These are phyloP conservation scores for Blastomyces parvus DNA, from an alignment of 2,329 filamentous ascomycete genomes.

Conservation along the genomic window DNA sequence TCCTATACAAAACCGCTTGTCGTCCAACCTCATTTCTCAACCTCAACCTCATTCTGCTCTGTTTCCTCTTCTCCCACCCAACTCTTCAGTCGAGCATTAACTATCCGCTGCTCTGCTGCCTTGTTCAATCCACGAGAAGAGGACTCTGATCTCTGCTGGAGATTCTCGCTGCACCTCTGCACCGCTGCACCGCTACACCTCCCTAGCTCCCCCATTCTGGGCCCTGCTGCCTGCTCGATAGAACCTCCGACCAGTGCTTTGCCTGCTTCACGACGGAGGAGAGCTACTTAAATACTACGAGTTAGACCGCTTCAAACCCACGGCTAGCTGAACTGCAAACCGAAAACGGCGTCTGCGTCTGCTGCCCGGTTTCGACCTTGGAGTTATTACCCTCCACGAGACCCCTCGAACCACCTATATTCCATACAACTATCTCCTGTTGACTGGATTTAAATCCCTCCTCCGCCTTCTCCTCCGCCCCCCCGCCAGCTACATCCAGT, in stretches of 20 bases:
- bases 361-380: neutral
- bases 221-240: conserved; percentile 8
- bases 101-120: conserved; percentile 1
- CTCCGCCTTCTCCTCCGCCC: too few species aligned
- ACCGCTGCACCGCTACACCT: neutral
- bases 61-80: too few species aligned
- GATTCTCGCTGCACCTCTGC: neutral
- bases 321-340: neutral
- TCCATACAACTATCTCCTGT: too few species aligned
- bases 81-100: neutral
- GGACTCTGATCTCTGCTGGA: neutral
- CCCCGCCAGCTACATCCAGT: too few species aligned
- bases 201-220: neutral
- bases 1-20: neutral
- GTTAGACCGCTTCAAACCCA: neutral
- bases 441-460: too few species aligned
- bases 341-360: neutral
- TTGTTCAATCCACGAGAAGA: neutral
- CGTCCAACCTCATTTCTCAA: neutral
- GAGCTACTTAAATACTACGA: too few species aligned
- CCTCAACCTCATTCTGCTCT: neutral
- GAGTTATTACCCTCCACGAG: neutral
- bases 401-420: neutral
- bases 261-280: neutral
- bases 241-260: neutral